Evolutionary conservation across 257 asterid genomes (phyloP).

Genomic region (Nyctanthes arbortristis): DNA sequence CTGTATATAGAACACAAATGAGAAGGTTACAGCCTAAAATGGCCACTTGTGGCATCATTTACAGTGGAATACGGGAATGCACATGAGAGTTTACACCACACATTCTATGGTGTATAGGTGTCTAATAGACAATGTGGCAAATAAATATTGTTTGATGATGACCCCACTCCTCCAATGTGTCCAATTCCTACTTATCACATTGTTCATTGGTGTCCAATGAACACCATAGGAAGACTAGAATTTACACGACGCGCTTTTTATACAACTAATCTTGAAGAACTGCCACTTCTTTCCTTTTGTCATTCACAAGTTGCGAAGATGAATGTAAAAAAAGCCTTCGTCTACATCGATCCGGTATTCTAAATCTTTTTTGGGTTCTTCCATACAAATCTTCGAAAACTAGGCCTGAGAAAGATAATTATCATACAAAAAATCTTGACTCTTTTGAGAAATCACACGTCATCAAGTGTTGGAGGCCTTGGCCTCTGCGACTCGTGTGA

Average conservation of each 20-base stretch:
- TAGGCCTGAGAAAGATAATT: neutral
- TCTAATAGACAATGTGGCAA: too few species aligned
- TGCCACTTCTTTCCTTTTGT: constrained; percentile 8
- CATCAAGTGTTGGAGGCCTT: constrained; percentile 33
- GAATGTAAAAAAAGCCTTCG: constrained; percentile 24
- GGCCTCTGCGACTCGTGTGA: constrained; percentile 28
- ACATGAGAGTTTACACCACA: too few species aligned
- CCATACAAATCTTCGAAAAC: constrained; percentile 5
- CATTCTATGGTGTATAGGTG: too few species aligned
- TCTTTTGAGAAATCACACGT: constrained; percentile 47
- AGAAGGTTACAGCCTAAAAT: constrained; percentile 7
- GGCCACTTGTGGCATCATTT: constrained; percentile 18
- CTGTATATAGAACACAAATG: constrained; percentile 5
- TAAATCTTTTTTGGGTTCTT: too few species aligned
- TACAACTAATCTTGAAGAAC: constrained; percentile 3
- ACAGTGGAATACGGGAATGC: too few species aligned
- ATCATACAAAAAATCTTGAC: neutral
- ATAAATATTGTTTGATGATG: too few species aligned
- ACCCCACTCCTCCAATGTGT: too few species aligned
- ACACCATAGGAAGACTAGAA: constrained; percentile 24
- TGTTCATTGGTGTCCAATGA: too few species aligned
- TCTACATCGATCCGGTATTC: neutral
- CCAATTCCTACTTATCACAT: too few species aligned
- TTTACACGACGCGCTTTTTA: constrained; percentile 25
- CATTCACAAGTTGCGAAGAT: constrained; percentile 17